Evolutionary conservation across 371 early-diverging fungal species (phyloP).

Genomic region (Smittium mucronatum): DNA sequence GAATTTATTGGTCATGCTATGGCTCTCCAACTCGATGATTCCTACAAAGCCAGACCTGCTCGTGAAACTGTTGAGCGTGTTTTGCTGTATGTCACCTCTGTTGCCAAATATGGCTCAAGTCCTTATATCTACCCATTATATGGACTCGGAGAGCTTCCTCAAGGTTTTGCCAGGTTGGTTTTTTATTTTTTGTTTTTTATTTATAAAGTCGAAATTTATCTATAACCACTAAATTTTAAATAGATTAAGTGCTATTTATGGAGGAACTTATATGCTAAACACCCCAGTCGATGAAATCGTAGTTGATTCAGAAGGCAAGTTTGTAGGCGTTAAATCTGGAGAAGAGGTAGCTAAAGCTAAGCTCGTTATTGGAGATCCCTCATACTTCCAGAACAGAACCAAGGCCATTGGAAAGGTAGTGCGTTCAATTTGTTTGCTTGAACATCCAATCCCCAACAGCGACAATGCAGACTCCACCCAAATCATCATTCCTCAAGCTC

Average conservation of each 20-base stretch:
- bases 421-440: slow-evolving; percentile 88
- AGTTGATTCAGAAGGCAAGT: slow-evolving; percentile 61
- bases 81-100: slow-evolving; percentile 84
- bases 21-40: slow-evolving; percentile 92
- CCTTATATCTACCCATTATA: slow-evolving; percentile 99
- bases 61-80: slow-evolving; percentile 88
- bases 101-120: slow-evolving; percentile 91
- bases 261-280: slow-evolving; percentile 96
- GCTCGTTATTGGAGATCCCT: slow-evolving; percentile 90
- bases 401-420: slow-evolving; percentile 74
- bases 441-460: slow-evolving; percentile 85
- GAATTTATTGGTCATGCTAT: slow-evolving; percentile 99
- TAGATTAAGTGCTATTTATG: slow-evolving; percentile 93
- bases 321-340: slow-evolving; percentile 78
- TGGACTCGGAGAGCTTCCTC: slow-evolving; percentile 98
- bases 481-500: slow-evolving; percentile 93
- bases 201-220: no score
- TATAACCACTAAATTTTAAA: no score
- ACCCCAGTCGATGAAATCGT: slow-evolving; percentile 84
- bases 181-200: no score
- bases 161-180: slow-evolving; percentile 97
- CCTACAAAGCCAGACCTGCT: slow-evolving; percentile 77
- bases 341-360: slow-evolving; percentile 69
- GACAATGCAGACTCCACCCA: slow-evolving; percentile 79
- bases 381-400: slow-evolving; percentile 70